Evolutionary conservation across 176 grass and related monocot genomes (phyloP), one percentile per base, ranked within the genome.

Genomic region (Themeda triandra): DNA sequence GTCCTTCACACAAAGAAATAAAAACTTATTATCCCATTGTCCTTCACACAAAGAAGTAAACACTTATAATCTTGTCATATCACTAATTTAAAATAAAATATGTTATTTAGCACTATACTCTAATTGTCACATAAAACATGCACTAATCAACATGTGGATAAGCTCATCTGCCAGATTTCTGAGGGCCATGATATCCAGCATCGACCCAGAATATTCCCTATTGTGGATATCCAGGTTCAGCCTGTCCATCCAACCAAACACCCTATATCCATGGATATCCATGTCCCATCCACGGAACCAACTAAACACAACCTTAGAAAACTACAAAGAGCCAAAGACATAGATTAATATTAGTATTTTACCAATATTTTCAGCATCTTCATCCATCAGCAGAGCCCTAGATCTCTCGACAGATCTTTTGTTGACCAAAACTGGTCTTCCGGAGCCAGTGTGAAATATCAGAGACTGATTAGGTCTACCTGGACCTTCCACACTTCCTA

Each of bases 381-480:
- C 66, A 69, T 81, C 76, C 54, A 59, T 65, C 33, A 39, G n/a
- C 25, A 37, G 44, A 80, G 71, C 69, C 25, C 51, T 86, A 35
- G 32, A 79, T 88, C 42, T 65, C 70, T 72, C 68, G 8, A 54
- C 21, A 4, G 84, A 87, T 67, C 37, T 82, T 76, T 82, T 83
- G 12, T 25, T 76, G 8, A 71, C 35, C 48, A 76, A 18, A 63
- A 82, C 21, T 77, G 76, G 28, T 82, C 66, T 89, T 78, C 49
- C 41, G 1, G 6, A 83, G 33, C 40, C 79, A 83, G 51, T 86
- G 79, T 31, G 83, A 66, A 86, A 80, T 44, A 76, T 73, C 4
- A 59, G 80, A 76, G 69, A 73, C 27, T 83, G 56, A 23, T 80
- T 63, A n/a, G 67, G 62, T 48, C 32, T 78, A 79, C 46, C 40